Evolutionary conservation across 2,329 filamentous ascomycete species (phyloP).

Genomic region (Rhynchosporium secalis): DNA sequence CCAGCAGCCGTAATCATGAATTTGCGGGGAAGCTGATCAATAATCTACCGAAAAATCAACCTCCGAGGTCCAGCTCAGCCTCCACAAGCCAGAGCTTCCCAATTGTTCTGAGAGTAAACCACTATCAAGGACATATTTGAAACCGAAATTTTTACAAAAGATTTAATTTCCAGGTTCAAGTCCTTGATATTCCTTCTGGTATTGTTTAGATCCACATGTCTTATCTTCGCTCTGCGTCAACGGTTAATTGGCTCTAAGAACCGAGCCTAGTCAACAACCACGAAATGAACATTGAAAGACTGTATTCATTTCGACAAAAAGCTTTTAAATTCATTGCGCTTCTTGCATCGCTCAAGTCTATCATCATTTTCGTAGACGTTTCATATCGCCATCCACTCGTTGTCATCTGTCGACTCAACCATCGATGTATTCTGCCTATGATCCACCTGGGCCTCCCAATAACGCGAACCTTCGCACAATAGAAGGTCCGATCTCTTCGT

Average conservation of each 20-base stretch:
- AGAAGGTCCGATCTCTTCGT: slow-evolving; percentile 60
- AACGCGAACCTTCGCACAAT: slow-evolving; percentile 95
- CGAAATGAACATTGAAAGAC: background rate
- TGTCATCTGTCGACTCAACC: background rate
- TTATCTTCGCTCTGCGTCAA: background rate
- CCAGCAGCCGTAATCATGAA: background rate
- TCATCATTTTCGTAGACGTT: slow-evolving; percentile 19
- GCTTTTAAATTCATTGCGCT: slow-evolving; percentile 17
- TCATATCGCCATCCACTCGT: slow-evolving; percentile 4
- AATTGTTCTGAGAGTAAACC: too few species aligned
- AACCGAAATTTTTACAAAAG: too few species aligned
- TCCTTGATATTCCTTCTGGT: too few species aligned
- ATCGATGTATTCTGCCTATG: slow-evolving; percentile 44
- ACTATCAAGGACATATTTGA: too few species aligned
- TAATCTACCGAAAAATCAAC: slow-evolving; percentile 12
- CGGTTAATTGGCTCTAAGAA: background rate
- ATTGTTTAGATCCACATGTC: too few species aligned
- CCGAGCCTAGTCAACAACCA: background rate
- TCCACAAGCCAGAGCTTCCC: too few species aligned
- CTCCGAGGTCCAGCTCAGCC: background rate
- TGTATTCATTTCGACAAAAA: background rate
- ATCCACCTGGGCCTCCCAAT: slow-evolving; percentile 85
- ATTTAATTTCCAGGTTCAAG: too few species aligned
- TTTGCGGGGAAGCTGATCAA: slow-evolving; percentile 14
- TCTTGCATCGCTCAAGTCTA: slow-evolving; percentile 22